Evolutionary conservation across 1,284 basidiomycete species (phyloP), one percentile per base, ranked within the genome.

Genomic region (Mycena sp.): DNA sequence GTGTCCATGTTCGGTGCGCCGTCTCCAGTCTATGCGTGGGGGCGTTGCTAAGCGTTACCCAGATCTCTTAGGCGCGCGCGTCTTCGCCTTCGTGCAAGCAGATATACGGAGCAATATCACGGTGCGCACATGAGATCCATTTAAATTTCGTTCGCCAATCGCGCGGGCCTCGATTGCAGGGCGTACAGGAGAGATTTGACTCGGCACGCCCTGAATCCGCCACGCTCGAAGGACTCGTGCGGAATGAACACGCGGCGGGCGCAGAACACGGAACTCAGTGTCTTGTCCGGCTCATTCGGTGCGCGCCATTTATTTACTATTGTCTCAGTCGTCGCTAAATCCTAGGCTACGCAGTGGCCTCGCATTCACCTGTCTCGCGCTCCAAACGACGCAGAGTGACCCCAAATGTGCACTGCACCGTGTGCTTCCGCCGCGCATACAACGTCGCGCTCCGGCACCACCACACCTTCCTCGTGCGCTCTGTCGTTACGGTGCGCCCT

Each of bases 101-200:
- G 97, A 99, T 78, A 84, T 99, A 72, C 89, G 88, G 70, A 90
- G 87, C 58, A 99, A 99, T 80, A 94, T 99, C 69, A 82, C 84
- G 68, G 95, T 94, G 69, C 65, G 85, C 74, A 51, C 30, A 63
- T n/a, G 65, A 58, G 38, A 48, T 29, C 50, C 48, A 53, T 37
- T 61, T 49, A 16, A 28, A 21, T 46, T 17, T 17, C 25, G 12
- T 12, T 19, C 7, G 28, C 21, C 17, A 23, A 14, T 43, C n/a
- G n/a, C n/a, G n/a, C n/a, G n/a, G n/a, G 17, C 5, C 21, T 25
- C 19, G 30, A 32, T 16, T 6, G 26, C 72, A 96, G 95, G 95
- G 94, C 78, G 90, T 98, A 58, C 89, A 93, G 61, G 81, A 81
- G 28, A 87, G 91, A 23, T 90, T n/a, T n/a, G n/a, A n/a, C n/a